These are phyloP conservation scores for Talaromyces amestolkiae DNA, from an alignment of 2,329 filamentous ascomycete species.

Conservation along the genomic window DNA sequence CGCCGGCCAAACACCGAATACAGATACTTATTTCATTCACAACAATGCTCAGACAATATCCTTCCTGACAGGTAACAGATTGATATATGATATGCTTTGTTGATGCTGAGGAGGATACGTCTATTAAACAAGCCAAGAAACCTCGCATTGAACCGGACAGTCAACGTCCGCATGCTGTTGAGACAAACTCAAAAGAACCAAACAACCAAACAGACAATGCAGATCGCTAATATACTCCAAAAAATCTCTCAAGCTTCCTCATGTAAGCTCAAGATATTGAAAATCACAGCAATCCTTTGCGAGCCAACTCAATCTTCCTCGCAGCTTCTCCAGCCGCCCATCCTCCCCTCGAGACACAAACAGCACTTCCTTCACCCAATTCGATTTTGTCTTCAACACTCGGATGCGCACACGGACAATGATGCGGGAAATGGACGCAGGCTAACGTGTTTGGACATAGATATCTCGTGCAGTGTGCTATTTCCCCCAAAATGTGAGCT, in stretches of 20 bases:
- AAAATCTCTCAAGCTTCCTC: neutral
- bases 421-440: slow-evolving; percentile 94
- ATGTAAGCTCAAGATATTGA: too few relatives aligned
- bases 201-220: neutral
- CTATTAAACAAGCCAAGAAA: neutral
- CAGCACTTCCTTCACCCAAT: slow-evolving; percentile 48
- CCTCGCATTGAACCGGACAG: neutral
- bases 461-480: slow-evolving; percentile 87
- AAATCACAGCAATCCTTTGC: slow-evolving; percentile 49
- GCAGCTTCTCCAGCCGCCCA: slow-evolving; percentile 47
- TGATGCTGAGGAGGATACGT: neutral
- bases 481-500: neutral
- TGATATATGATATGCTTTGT: neutral
- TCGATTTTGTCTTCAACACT: slow-evolving; percentile 73
- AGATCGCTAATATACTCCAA: slow-evolving; percentile 3
- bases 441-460: slow-evolving; percentile 91
- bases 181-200: neutral
- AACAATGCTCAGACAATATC: neutral
- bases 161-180: neutral
- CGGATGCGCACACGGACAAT: slow-evolving; percentile 88
- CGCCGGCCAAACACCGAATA: neutral
- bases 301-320: slow-evolving; percentile 50
- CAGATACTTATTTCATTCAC: neutral
- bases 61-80: neutral
- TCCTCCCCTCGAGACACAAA: slow-evolving; percentile 50